Percentiles rank a stretch among this genome's conserved stretches.
Conservation (phyloP, 805 yeast species). For the Cyberlindnera suaveolens region DNA sequence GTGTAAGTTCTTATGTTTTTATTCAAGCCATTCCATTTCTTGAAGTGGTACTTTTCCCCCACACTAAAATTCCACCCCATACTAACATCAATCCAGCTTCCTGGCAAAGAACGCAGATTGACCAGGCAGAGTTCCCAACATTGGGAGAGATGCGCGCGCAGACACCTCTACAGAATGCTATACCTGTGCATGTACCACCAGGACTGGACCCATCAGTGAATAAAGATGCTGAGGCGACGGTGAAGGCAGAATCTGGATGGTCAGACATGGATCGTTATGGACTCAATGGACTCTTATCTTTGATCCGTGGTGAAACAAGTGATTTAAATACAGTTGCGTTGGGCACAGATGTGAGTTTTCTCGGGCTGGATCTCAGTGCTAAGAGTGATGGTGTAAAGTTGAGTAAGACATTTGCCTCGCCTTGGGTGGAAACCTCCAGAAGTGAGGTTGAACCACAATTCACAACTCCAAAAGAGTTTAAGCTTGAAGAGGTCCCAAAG, state of each 20-base stretch:
- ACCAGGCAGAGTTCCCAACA: conserved; percentile 1
- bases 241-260: conserved; percentile 15
- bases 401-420: conserved; percentile 71
- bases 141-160: conserved; percentile 1
- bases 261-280: conserved; percentile 60
- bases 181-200: neutral
- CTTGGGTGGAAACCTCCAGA: conserved; percentile 91
- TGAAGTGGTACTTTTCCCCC: neutral
- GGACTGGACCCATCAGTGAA: neutral
- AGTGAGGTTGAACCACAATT: conserved; percentile 86
- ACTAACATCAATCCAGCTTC: neutral
- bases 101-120: neutral
- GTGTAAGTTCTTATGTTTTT: too few species aligned
- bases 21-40: too few species aligned
- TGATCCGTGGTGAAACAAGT: conserved; percentile 54
- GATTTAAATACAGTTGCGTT: conserved; percentile 63
- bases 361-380: conserved; percentile 55
- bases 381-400: conserved; percentile 32
- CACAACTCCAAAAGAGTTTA: conserved; percentile 46
- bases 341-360: conserved; percentile 65
- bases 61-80: neutral
- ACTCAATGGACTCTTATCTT: conserved; percentile 52
- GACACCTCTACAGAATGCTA: neutral
- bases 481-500: conserved; percentile 6
- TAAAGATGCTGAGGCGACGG: neutral